Base-by-base conservation (phyloP, 2,329 filamentous ascomycete genomes). In the Dothidotthia symphoricarpi region DNA sequence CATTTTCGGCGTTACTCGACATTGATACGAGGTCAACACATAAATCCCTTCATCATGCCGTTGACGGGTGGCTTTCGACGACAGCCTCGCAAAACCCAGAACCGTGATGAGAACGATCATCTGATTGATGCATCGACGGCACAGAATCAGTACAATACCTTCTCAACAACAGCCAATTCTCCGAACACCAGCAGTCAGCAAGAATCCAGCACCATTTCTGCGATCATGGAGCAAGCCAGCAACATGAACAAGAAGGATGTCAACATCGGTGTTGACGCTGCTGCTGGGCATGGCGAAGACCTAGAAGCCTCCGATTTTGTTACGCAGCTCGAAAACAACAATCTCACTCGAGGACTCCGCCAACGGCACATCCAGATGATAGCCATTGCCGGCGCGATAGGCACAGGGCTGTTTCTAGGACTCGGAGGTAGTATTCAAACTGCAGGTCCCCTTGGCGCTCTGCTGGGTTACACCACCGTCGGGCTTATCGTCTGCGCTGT, bases 281-380 rank as follows among this genome's bases (percentile, higher is more conserved):
- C 31, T 12, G 32, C 33, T 13, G 32, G 36, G 3, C 30, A 44
- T 34, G 36, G 36, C 12, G 30, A 27, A 1, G 37, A 40, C 5
- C 34, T 44, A 10, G 41, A 44, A 13, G 41, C 41, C 24, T 38
- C 37, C 34, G 37, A 44, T 27, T 44, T 44, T 11, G 36, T 44
- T 17, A 44, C 41, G 3, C n/a, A 37, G 16, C 30, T 40, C 8
- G 41, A 44, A n/a, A 53, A 59, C 22, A 53, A 43, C 37, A 49
- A 53, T 19, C 39, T 57, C 17, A 34, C 39, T 6, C 34, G 54
- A 15, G 53, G 51, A 10, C 57, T 75, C 13, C 57, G 66, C n/a
- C 70, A 73, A 39, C 66, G 75, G 43, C 76, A 78, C 47, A 74
- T 78, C 35, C 67, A 76, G 42, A 74, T 78, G 54, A 80, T 81